Percentiles rank a stretch among this genome's conserved stretches.
Evolutionary conservation across 306 rosid genomes (phyloP).

Genomic region (Arachis stenosperma): DNA sequence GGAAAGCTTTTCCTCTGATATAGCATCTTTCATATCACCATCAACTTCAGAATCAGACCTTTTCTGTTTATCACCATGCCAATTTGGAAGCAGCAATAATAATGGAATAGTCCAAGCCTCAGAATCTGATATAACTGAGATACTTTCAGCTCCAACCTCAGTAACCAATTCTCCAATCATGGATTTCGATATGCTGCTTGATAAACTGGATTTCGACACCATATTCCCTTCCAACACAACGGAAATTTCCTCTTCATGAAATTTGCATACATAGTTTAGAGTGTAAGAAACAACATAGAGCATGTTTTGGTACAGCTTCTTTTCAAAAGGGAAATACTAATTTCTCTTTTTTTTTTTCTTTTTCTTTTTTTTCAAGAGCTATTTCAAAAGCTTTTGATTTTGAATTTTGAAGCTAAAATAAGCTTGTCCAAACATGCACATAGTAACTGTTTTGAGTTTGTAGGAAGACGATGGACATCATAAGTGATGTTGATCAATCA

Average conservation of each 20-base stretch:
- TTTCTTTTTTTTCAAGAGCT: too few species aligned
- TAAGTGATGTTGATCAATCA: slow-evolving; percentile 13
- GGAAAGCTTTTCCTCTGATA: slow-evolving; percentile 26
- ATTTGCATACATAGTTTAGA: not conserved
- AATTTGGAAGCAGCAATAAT: too few species aligned
- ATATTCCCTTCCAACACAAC: slow-evolving; percentile 48
- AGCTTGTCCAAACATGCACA: too few species aligned
- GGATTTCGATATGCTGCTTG: slow-evolving; percentile 52
- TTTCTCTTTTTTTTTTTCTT: too few species aligned
- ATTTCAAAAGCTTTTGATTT: too few species aligned
- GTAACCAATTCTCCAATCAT: slow-evolving; percentile 68
- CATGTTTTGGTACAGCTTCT: not conserved
- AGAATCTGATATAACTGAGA: slow-evolving; percentile 66
- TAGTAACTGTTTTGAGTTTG: not conserved
- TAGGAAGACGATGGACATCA: slow-evolving; percentile 20
- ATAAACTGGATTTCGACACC: slow-evolving; percentile 48
- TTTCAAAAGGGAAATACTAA: too few species aligned
- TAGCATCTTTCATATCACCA: slow-evolving; percentile 42
- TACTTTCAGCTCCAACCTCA: slow-evolving; percentile 64
- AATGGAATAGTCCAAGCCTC: slow-evolving; percentile 47
- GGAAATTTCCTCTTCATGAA: slow-evolving; percentile 43
- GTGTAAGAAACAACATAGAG: not conserved
- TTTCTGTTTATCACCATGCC: slow-evolving; percentile 35
- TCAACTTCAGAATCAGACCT: slow-evolving; percentile 57
- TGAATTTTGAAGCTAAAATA: too few species aligned